Conservation (phyloP, 2,329 filamentous ascomycete genomes). For the Aspergillus quadrilineatus region DNA sequence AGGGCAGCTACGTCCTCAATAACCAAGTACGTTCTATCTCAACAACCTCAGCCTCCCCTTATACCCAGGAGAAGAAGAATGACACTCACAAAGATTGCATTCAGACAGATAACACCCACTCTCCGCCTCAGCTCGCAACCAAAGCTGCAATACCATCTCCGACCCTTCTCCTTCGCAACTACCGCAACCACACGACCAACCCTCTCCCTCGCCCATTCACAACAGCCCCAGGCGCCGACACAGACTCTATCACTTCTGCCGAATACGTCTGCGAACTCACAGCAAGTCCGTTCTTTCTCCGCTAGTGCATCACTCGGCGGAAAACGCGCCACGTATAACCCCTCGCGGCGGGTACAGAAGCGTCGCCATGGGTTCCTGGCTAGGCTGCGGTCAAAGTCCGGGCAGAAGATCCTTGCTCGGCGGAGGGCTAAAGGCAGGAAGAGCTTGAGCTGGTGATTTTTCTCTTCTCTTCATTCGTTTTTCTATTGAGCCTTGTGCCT, state of each 20-base stretch:
- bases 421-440: constrained; percentile 55
- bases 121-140: constrained; percentile 8
- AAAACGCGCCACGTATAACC: constrained; percentile 57
- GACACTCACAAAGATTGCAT: neutral
- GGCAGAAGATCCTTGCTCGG: constrained; percentile 55
- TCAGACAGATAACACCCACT: constrained; percentile 2
- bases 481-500: neutral
- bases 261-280: constrained; percentile 8
- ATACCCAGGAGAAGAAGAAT: neutral
- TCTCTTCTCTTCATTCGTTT: neutral
- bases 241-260: constrained; percentile 8
- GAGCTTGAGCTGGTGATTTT: constrained; percentile 52
- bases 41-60: neutral
- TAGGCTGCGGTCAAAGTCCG: constrained; percentile 53
- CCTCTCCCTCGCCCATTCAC: constrained; percentile 10
- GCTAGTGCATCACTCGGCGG: constrained; percentile 44
- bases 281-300: constrained; percentile 43
- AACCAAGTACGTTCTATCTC: constrained; percentile 21
- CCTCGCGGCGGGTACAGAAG: constrained; percentile 61
- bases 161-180: constrained; percentile 16
- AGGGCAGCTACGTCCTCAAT: constrained; percentile 25
- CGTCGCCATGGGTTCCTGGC: constrained; percentile 61
- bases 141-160: constrained; percentile 1
- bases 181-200: constrained; percentile 8
- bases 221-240: constrained; percentile 10